Conservation (phyloP, 2,329 filamentous ascomycete species). For the Coleophoma crateriformis region DNA sequence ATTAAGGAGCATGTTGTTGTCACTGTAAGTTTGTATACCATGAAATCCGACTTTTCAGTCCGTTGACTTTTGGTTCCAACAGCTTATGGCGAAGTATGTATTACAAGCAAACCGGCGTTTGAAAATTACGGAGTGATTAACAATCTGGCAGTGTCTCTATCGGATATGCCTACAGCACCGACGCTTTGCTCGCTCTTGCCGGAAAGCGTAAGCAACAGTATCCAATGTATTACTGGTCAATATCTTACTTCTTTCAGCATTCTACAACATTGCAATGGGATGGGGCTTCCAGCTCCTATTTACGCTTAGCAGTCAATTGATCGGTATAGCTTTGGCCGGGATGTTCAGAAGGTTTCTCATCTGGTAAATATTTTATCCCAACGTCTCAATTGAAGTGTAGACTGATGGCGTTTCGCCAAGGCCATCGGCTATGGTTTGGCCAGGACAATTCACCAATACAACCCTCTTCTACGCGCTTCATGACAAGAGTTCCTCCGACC, state of each 20-base stretch:
- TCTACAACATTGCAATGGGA: constrained; percentile 56
- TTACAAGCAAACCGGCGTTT: neutral
- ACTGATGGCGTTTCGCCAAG: neutral
- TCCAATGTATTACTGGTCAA: too few relatives aligned
- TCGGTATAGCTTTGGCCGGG: constrained; percentile 4
- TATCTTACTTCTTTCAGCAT: constrained; percentile 36
- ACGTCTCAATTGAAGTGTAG: too few relatives aligned
- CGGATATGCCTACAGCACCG: constrained; percentile 56
- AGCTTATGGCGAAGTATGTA: constrained; percentile 16
- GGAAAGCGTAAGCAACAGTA: constrained; percentile 8
- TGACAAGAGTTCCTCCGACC: constrained; percentile 50
- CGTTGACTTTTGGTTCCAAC: constrained; percentile 25
- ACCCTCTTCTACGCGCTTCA: constrained; percentile 41
- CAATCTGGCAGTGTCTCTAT: constrained; percentile 27
- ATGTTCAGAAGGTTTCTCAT: constrained; percentile 5
- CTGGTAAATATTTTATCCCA: neutral
- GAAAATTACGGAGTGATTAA: neutral
- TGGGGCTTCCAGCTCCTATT: constrained; percentile 54
- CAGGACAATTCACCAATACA: constrained; percentile 6
- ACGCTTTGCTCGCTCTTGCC: constrained; percentile 65
- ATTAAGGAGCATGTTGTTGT: constrained; percentile 12
- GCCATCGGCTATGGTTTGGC: constrained; percentile 16
- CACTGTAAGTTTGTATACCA: constrained; percentile 41
- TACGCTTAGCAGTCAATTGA: constrained; percentile 50
- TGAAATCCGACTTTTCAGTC: neutral